Conservation (phyloP, 2,329 filamentous ascomycete species). For the Fusarium oligoseptatum region DNA sequence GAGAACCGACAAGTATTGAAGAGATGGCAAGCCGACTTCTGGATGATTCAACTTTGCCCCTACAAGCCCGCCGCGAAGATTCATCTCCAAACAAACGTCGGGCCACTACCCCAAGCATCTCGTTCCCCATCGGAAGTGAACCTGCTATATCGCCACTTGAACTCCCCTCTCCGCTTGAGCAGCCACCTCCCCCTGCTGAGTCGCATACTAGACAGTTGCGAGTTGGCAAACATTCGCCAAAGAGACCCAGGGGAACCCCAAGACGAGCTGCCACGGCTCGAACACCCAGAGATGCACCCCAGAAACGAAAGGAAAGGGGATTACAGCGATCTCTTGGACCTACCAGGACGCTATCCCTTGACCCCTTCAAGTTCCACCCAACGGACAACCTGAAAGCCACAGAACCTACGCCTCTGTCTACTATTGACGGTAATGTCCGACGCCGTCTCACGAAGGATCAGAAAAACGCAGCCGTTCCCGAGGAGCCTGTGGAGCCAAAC, state of each 20-base stretch:
- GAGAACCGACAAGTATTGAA: conserved; percentile 33
- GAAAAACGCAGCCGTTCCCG: background rate
- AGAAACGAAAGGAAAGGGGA: conserved; percentile 25
- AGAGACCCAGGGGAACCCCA: conserved; percentile 5
- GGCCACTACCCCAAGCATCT: conserved; percentile 3
- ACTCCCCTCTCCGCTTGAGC: conserved; percentile 25
- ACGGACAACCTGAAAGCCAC: conserved; percentile 14
- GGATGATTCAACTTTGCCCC: conserved; percentile 40
- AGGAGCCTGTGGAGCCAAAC: conserved; percentile 9
- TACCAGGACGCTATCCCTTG: conserved; percentile 22
- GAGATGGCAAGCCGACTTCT: conserved; percentile 50
- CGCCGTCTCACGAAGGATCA: conserved; percentile 1
- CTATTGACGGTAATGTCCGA: conserved; percentile 30
- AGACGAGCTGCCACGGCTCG: conserved; percentile 32
- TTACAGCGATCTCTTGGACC: conserved; percentile 31
- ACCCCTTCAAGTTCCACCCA: conserved; percentile 41
- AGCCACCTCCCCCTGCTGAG: background rate
- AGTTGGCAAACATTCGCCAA: conserved; percentile 28
- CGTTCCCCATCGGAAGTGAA: background rate
- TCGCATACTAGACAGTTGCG: conserved; percentile 11
- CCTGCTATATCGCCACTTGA: conserved; percentile 20
- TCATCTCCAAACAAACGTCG: conserved; percentile 19
- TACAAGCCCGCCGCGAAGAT: conserved; percentile 11
- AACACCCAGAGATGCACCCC: conserved; percentile 18
- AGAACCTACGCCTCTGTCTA: conserved; percentile 20